Evolutionary conservation across 2,329 filamentous ascomycete genomes (phyloP), one percentile per base, ranked within the genome.

Genomic region (Trichophyton simii): DNA sequence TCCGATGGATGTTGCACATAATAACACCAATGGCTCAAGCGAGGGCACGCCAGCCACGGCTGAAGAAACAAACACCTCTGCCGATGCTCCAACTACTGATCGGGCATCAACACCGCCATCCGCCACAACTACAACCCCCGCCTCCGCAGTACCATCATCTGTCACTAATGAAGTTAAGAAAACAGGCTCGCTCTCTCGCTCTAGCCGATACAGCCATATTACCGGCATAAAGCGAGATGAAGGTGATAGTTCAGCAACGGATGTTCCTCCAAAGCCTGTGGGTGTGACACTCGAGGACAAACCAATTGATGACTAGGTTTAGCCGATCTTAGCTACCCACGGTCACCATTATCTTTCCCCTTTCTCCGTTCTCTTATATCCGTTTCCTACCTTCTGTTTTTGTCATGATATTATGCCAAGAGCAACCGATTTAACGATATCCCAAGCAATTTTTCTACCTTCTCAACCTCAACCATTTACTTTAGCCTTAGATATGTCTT

Each of bases 281-380:
- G 83, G 85, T 5, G 86, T 90, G 48, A 86, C 84, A 66, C 77
- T 91, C 68, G 83, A 84, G 68, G 87, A 91, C 72, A 85, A 83
- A 73, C 85, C 87, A n/a, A 89, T 90, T 85, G 86, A 89, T 74
- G 86, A 89, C 73, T 88, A 68, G 65, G 54, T 54, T 28, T 54
- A 54, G 50, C 25, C 9, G 50, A 54, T n/a, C 28, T 54, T 31
- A n/a, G 18, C 20, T 36, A 48, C 7, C 20, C 38, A 7, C 13
- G 8, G n/a, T 18, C n/a, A 28, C 18, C 5, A 22, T 41, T 18
- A 13, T n/a, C 28, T 22, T 34, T 31, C 2, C 52, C 18, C n/a
- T 54, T 55, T 54, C 18, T 22, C 18, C 28, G 54, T 55, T 60
- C 36, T n/a, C 34, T 58, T 18, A 25, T 54, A 6, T 22, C 20